Conservation (phyloP, 2,329 filamentous ascomycete genomes). For the Fusarium armeniacum region DNA sequence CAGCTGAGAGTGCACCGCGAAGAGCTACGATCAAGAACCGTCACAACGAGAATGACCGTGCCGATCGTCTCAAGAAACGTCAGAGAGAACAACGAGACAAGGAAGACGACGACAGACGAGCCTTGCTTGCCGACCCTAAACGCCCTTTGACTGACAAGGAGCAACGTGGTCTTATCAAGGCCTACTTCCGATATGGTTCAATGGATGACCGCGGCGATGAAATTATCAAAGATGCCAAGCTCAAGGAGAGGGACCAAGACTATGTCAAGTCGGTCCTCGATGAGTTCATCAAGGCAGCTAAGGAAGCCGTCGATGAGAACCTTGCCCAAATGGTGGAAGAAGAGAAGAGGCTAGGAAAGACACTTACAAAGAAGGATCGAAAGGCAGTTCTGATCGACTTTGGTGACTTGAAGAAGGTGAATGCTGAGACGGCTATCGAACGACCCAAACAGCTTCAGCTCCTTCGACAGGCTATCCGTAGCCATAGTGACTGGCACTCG, state of each 20-base stretch:
- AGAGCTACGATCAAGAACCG: constrained; percentile 74
- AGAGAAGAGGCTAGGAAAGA: constrained; percentile 85
- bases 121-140: constrained; percentile 83
- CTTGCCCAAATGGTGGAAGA: constrained; percentile 81
- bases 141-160: constrained; percentile 95
- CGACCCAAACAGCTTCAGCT: constrained; percentile 90
- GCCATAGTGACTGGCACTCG: constrained; percentile 76
- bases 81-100: constrained; percentile 76
- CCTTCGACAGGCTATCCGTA: constrained; percentile 79
- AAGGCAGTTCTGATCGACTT: constrained; percentile 98
- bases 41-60: constrained; percentile 71
- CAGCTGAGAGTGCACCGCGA: constrained; percentile 88
- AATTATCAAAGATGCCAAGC: constrained; percentile 86
- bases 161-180: constrained; percentile 89
- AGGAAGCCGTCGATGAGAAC: constrained; percentile 73
- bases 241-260: constrained; percentile 85
- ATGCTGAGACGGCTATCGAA: constrained; percentile 94
- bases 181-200: constrained; percentile 91
- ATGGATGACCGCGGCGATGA: constrained; percentile 91
- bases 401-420: constrained; percentile 91
- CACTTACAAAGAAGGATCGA: constrained; percentile 94
- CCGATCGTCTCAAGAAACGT: constrained; percentile 76
- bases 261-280: constrained; percentile 81
- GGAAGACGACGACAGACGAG: constrained; percentile 76
- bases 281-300: constrained; percentile 75